Base-by-base conservation (phyloP, 1,139 yeast genomes). In the Pneumocystis carinii region DNA sequence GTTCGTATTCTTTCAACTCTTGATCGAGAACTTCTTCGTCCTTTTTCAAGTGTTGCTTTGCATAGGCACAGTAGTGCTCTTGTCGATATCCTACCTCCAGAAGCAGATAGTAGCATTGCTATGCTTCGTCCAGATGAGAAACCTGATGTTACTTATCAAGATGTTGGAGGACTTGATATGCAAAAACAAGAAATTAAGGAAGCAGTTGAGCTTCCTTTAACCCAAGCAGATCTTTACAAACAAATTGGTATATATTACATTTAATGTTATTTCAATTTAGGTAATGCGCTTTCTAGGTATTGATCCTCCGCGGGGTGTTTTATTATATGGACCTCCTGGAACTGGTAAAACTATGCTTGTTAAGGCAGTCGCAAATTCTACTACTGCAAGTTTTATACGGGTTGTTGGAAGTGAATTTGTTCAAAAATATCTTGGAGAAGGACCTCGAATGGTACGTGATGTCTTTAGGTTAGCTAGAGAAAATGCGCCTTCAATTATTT, bases 261-360 rank as follows among this genome's bases (percentile, higher is more conserved):
- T 12, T 57, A 57, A 37, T 57, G 5, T 59, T n/a, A 3, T 10
- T 8, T 8, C 4, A 48, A 24, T 37, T 2, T 27, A 17, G n/a
- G 27, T 41, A 12, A 17, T 8, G n/a, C 1, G 15, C 15, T 10
- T 24, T 59, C 14, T 19, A 60, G 62, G 62, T 10, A 94, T 94
- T 69, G 97, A 94, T 72, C 98, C 98, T 42, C 98, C 99, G 67
- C 83, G 97, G 70, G 99, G 99, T 72, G 98, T 94, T 48, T 77
- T 94, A 69, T 79, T 94, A 67, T 94, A 92, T 75, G 99, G 99
- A 29, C 97, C 98, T 19, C 99, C 99, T 61, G 99, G 99, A 74
- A 94, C 98, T 3, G 99, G 99, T 71, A 94, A 94, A 75, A 94
- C 99, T 55, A 90, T 94, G 97, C 81, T 94, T 74, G 99, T 90